Evolutionary conservation across 345 rosid genomes (phyloP).

Genomic region (Citrus sinensis): DNA sequence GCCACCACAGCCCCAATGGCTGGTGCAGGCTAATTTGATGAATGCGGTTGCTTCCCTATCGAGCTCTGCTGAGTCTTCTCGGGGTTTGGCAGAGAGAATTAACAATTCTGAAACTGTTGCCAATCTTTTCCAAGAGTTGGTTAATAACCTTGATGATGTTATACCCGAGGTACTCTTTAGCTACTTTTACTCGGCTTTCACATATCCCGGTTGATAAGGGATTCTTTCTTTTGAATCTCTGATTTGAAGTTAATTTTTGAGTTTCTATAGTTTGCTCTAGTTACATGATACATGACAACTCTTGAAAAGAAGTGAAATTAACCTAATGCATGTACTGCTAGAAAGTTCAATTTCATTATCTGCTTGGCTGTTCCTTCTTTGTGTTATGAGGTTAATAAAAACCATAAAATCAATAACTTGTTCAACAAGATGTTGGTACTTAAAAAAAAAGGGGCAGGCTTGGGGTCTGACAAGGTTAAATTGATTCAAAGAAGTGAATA

Average conservation of each 20-base stretch:
- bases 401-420: background rate
- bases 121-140: constrained; percentile 51
- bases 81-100: constrained; percentile 18
- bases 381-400: background rate
- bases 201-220: background rate
- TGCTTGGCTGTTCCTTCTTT: background rate
- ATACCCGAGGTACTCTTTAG: constrained; percentile 56
- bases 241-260: background rate
- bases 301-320: background rate
- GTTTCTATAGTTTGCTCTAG: background rate
- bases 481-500: background rate
- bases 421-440: background rate
- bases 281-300: background rate
- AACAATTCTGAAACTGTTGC: constrained; percentile 41
- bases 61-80: constrained; percentile 55
- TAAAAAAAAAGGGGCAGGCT: background rate
- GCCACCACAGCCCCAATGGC: constrained; percentile 90
- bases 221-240: background rate
- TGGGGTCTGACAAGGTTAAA: background rate
- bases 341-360: background rate
- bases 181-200: background rate
- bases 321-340: background rate
- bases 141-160: constrained; percentile 49
- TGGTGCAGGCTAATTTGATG: constrained; percentile 69
- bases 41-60: constrained; percentile 39